These are phyloP conservation scores for Narthecium ossifragum DNA, from an alignment of 106 monocot species.

Conservation along the genomic window DNA sequence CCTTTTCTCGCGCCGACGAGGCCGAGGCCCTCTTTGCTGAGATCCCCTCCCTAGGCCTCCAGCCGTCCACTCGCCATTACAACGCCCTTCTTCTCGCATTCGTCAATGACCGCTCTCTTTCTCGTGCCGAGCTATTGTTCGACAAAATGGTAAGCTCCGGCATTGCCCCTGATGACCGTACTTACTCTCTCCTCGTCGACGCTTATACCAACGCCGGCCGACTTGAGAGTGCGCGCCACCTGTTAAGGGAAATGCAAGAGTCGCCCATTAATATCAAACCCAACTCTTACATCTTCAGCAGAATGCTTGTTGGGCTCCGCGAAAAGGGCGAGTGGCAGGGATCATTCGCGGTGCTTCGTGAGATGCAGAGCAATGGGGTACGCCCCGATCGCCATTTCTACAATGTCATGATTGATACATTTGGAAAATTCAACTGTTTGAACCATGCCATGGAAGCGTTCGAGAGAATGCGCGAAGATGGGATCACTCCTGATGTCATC, in stretches of 20 bases:
- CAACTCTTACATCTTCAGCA: conserved; percentile 74
- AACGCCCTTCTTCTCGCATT: conserved; percentile 88
- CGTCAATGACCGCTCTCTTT: conserved; percentile 55
- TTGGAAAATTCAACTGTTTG: conserved; percentile 81
- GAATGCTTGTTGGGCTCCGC: conserved; percentile 72
- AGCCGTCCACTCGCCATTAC: conserved; percentile 61
- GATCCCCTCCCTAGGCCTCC: conserved; percentile 41
- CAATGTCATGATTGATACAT: conserved; percentile 92
- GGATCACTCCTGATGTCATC: conserved; percentile 67
- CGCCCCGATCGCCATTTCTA: conserved; percentile 85
- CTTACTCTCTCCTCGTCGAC: conserved; percentile 80
- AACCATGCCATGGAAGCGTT: conserved; percentile 85
- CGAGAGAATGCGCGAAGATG: conserved; percentile 61
- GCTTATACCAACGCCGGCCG: conserved; percentile 73
- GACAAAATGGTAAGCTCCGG: conserved; percentile 60
- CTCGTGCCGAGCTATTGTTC: conserved; percentile 64
- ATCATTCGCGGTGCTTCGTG: conserved; percentile 66
- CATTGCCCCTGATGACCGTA: conserved; percentile 65
- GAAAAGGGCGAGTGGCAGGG: conserved; percentile 94
- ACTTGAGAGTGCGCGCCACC: conserved; percentile 74
- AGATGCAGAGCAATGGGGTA: conserved; percentile 72
- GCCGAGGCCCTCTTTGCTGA: conserved; percentile 84
- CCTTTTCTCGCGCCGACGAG: conserved; percentile 42
- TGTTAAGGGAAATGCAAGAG: conserved; percentile 89
- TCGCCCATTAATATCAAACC: conserved; percentile 52